A percentile compares a stretch with the other conserved stretches of the same genome.
phyloP scores from a whole-genome alignment of 2,329 filamentous ascomycete genomes.

The Diplodia seriata region DNA sequence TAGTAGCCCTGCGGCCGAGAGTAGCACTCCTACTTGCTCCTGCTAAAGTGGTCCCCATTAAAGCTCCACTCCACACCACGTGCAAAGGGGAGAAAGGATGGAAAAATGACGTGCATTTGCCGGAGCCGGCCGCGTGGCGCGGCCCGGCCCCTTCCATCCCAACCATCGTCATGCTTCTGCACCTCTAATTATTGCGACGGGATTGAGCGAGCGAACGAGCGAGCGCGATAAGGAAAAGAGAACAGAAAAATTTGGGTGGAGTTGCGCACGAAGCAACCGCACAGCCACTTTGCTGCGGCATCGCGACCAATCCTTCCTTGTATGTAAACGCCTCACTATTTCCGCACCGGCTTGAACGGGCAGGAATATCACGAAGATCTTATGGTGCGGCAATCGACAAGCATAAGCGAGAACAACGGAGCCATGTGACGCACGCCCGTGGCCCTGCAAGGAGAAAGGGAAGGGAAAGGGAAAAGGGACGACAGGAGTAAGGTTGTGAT shows the following conservation, averaged over 20 bases:
- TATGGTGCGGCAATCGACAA: not conserved
- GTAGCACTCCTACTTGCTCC: not conserved
- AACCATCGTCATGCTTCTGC: not conserved
- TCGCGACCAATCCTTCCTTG: not conserved
- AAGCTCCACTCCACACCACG: not conserved
- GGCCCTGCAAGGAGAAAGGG: not conserved
- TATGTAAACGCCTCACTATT: slow-evolving; percentile 1
- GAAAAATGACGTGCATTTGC: not conserved
- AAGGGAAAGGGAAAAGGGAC: not conserved
- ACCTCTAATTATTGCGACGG: too few relatives aligned
- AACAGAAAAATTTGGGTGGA: not conserved
- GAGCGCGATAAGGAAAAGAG: not conserved
- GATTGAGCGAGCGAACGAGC: not conserved
- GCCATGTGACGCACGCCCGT: not conserved
- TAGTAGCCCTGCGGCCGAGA: not conserved
- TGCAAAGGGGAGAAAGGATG: too few relatives aligned
- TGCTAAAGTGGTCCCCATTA: not conserved
- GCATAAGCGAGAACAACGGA: not conserved
- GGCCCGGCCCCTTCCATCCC: not conserved
- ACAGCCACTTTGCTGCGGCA: not conserved
- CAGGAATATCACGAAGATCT: not conserved
- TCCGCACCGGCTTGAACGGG: not conserved
- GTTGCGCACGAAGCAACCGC: not conserved
- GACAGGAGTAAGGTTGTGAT: not conserved
- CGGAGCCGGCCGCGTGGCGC: not conserved